Evolutionary conservation across 768 basidiomycete species (phyloP).

Genomic region (Lactifluus subvellereus): DNA sequence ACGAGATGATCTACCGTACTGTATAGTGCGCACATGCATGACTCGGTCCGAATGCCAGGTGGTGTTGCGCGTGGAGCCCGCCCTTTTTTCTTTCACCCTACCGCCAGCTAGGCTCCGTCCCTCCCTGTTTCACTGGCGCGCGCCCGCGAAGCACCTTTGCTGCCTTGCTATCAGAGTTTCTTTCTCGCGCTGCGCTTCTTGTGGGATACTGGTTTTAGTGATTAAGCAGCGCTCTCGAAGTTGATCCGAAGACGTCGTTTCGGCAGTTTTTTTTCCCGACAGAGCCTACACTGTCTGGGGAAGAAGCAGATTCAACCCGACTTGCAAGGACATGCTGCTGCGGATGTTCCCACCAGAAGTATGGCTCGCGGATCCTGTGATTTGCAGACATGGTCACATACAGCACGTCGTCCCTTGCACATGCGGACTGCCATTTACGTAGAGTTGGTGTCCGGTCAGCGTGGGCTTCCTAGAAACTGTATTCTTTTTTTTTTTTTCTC

Average conservation of each 20-base stretch:
- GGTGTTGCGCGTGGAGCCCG: background rate
- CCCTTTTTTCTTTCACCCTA: background rate
- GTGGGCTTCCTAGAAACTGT: background rate
- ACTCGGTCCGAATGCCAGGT: background rate
- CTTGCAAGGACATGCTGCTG: background rate
- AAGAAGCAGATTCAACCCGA: background rate
- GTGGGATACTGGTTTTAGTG: background rate
- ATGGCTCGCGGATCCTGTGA: background rate
- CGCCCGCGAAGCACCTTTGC: background rate
- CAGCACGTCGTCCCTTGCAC: constrained; percentile 1
- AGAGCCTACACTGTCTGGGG: background rate
- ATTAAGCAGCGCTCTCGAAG: background rate
- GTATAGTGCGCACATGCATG: background rate
- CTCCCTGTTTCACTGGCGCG: background rate
- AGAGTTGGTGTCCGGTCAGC: constrained; percentile 2
- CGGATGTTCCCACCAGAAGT: background rate
- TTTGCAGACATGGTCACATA: background rate
- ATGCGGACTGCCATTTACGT: constrained; percentile 11
- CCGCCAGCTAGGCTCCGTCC: background rate
- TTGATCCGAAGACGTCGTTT: background rate
- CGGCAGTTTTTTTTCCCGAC: background rate
- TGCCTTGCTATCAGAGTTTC: background rate
- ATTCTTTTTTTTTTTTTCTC: background rate
- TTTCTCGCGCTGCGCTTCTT: background rate
- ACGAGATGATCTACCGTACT: background rate